Base-by-base conservation (phyloP, 2,329 filamentous ascomycete species). In the Diaporthe sp. region DNA sequence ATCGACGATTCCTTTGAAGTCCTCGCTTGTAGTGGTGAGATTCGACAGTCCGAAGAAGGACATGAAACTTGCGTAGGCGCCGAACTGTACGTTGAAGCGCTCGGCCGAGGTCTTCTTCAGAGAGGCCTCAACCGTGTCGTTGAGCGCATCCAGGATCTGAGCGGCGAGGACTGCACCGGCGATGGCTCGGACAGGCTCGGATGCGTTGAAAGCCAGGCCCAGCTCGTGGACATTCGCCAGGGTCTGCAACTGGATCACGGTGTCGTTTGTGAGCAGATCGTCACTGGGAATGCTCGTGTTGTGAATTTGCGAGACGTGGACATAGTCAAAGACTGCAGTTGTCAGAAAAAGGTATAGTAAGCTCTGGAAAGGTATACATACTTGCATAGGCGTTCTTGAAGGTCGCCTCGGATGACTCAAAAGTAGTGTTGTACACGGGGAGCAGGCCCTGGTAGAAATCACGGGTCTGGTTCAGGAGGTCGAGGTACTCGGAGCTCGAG, bases 141-240 rank as follows among this genome's bases (percentile, higher is more conserved):
- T 88, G 71, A 93, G 87, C 74, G 88, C 85, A 76, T 85, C 82
- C 60, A 92, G 78, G 76, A 92, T 84, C 82, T 91, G 87, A 58
- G 86, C 89, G 2, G 89, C 90, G 4, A 92, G 86, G 34, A 91
- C 89, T 74, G 88, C 84, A 77, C 90, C 91, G 3, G 88, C 86
- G 78, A 93, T 87, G 79, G 91, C 88, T 72, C 90, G 89, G 79
- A 89, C 87, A 60, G 89, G 86, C 80, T 96, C 94, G 85, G 92
- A 93, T 78, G 86, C 85, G 85, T 97, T 96, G 90, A 93, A 97
- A 72, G 94, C 94, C 20, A 97, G 91, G 81, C 92, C 93, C 87
- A 90, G 98, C 84, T 98, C 94, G 83, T 97, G 94, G 75, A 87
- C 86, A 82, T 96, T 92, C 79, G 96, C 95, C 44, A 97, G 91